phyloP scores from a whole-genome alignment of 345 rosid genomes.

The Rubroshorea leprosula region DNA sequence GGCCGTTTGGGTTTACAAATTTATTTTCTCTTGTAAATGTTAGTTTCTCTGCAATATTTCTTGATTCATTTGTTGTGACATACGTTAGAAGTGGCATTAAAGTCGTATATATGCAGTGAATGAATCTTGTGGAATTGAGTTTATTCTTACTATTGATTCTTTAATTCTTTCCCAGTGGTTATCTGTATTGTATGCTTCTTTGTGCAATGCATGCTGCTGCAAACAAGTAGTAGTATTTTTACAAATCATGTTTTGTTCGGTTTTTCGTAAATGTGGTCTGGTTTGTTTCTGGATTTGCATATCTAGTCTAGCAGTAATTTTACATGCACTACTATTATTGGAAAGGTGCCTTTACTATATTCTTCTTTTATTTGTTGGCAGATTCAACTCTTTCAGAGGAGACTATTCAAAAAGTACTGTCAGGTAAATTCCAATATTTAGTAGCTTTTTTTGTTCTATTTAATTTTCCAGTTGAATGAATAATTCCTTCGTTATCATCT shows the following conservation, averaged over 20 bases:
- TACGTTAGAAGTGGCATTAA: background rate
- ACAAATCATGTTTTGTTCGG: no score
- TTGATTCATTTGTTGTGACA: constrained; percentile 2
- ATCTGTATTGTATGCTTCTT: background rate
- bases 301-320: background rate
- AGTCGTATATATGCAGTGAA: background rate
- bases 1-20: background rate
- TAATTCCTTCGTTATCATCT: background rate
- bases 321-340: background rate
- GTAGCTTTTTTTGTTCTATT: background rate
- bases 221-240: no score
- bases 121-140: background rate
- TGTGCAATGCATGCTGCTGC: no score
- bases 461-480: background rate
- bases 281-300: no score
- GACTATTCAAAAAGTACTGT: constrained; percentile 49
- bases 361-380: constrained; percentile 17
- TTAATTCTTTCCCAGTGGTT: background rate
- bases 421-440: constrained; percentile 34
- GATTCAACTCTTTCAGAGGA: constrained; percentile 59
- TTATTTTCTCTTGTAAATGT: background rate
- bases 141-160: no score
- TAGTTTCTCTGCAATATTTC: background rate
- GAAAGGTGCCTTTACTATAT: constrained; percentile 1
- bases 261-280: no score